These are phyloP conservation scores for Fraxinus xanthoxyloides DNA, from an alignment of 305 asterid genomes.

Conservation along the genomic window DNA sequence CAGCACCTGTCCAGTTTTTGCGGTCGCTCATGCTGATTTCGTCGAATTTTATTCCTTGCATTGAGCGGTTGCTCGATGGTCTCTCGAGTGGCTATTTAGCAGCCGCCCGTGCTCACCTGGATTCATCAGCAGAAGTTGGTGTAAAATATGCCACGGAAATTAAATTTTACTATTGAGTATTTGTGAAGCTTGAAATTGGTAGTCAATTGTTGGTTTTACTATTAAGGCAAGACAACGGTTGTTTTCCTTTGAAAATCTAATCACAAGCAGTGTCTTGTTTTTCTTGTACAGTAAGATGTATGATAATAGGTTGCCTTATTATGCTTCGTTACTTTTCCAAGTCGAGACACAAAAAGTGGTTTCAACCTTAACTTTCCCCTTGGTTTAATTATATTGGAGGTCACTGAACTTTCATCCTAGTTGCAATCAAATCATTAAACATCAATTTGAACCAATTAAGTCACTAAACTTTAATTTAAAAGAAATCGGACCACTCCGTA, in stretches of 20 bases:
- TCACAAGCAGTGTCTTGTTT: neutral
- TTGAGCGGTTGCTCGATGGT: too few species aligned
- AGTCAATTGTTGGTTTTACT: constrained; percentile 5
- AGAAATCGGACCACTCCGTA: neutral
- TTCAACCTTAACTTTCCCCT: neutral
- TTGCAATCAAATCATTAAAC: neutral
- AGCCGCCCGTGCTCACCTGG: too few species aligned
- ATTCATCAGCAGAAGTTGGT: neutral
- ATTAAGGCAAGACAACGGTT: constrained; percentile 13
- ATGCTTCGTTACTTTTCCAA: neutral
- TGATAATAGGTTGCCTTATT: neutral
- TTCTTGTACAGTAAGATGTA: neutral
- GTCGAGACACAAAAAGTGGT: neutral
- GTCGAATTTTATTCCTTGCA: too few species aligned
- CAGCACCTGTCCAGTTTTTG: too few species aligned
- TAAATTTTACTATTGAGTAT: neutral
- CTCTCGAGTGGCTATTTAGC: too few species aligned
- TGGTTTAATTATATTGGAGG: neutral
- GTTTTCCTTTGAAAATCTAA: neutral
- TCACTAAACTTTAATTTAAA: neutral
- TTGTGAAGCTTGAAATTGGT: constrained; percentile 14
- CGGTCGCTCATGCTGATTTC: too few species aligned
- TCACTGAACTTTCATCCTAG: neutral
- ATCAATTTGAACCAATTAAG: too few species aligned
- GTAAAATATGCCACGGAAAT: neutral